Conservation (phyloP, 768 basidiomycete species). For the Rossbeevera mucosa region DNA sequence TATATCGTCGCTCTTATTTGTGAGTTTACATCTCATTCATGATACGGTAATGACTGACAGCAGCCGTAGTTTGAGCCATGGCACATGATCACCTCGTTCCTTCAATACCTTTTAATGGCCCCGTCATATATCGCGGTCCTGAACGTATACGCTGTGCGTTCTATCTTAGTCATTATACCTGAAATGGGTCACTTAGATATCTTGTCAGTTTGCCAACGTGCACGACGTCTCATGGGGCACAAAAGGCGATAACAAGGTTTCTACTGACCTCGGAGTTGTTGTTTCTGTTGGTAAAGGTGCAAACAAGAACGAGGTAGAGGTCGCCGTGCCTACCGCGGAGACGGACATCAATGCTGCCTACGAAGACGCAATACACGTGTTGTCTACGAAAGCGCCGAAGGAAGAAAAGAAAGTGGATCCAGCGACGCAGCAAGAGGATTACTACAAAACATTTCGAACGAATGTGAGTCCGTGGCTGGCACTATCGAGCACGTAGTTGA, state of each 20-base stretch:
- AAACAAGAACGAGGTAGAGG: conserved; percentile 80
- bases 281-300: conserved; percentile 54
- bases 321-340: conserved; percentile 78
- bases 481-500: conserved; percentile 8
- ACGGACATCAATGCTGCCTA: conserved; percentile 88
- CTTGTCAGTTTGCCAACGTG: conserved; percentile 69
- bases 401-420: conserved; percentile 58
- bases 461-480: conserved; percentile 45
- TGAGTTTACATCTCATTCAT: conserved; percentile 38
- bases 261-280: conserved; percentile 79
- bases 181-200: neutral
- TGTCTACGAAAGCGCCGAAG: conserved; percentile 76
- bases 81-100: conserved; percentile 96
- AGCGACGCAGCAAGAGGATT: conserved; percentile 73
- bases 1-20: conserved; percentile 76
- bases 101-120: conserved; percentile 89
- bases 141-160: conserved; percentile 76
- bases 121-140: conserved; percentile 93
- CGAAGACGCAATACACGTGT: conserved; percentile 82
- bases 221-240: conserved; percentile 96
- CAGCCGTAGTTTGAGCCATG: conserved; percentile 82
- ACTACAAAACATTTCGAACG: conserved; percentile 85
- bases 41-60: neutral
- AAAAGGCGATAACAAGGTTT: conserved; percentile 87
- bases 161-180: neutral